These are phyloP conservation scores for Lepidium campestre DNA, from an alignment of 441 rosid species.

Conservation along the genomic window DNA sequence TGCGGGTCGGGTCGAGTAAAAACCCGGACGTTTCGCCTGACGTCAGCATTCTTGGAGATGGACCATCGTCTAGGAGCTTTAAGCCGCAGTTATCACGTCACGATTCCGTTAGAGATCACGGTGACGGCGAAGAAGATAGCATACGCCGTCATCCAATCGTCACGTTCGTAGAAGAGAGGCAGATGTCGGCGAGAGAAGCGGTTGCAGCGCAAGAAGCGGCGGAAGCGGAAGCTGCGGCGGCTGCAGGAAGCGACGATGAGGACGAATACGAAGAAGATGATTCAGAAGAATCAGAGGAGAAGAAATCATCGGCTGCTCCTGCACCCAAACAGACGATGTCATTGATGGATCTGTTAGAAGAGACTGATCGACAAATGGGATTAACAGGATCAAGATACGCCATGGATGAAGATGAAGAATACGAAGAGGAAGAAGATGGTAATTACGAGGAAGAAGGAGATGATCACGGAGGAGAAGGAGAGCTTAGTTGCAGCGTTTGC, in stretches of 20 bases:
- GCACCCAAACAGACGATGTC: constrained; percentile 59
- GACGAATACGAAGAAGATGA: not conserved
- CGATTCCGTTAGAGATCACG: constrained; percentile 37
- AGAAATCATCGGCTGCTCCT: not conserved
- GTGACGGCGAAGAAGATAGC: constrained; percentile 23
- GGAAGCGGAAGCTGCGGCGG: constrained; percentile 37
- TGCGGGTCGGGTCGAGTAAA: constrained; percentile 33
- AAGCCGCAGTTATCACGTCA: constrained; percentile 46
- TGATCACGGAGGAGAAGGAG: constrained; percentile 34
- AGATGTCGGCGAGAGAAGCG: constrained; percentile 72
- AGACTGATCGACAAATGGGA: constrained; percentile 68
- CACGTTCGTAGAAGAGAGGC: constrained; percentile 58
- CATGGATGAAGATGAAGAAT: constrained; percentile 41
- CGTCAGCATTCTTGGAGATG: constrained; percentile 29
- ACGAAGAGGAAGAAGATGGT: constrained; percentile 32
- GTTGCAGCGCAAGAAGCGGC: constrained; percentile 69
- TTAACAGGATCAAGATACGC: constrained; percentile 51
- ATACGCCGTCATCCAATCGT: constrained; percentile 33
- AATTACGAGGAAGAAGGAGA: constrained; percentile 30
- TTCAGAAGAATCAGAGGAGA: constrained; percentile 12
- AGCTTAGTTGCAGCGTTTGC: constrained; percentile 76
- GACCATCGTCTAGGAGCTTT: constrained; percentile 34
- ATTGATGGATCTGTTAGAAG: constrained; percentile 77
- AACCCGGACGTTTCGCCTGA: constrained; percentile 25
- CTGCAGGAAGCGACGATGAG: constrained; percentile 17